Evolutionary conservation across 2,329 filamentous ascomycete genomes (phyloP), one percentile per base, ranked within the genome.

Genomic region (Verticillium alfalfae): DNA sequence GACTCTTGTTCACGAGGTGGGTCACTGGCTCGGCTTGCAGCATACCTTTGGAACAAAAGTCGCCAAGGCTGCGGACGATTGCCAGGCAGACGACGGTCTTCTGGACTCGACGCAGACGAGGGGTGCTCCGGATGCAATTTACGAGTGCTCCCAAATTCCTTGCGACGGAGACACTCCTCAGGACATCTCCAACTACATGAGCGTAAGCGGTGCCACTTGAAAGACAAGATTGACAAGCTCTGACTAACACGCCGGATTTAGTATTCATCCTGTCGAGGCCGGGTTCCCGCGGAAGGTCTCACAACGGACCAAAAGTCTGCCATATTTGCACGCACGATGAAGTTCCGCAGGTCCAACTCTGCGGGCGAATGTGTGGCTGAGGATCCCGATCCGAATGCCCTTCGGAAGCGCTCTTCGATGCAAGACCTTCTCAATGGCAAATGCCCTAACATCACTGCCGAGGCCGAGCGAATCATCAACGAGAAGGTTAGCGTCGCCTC

Each of bases 301-400:
- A 67, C 67, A 6, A 68, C 67, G 2, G 67, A 69, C 55, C 67
- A 69, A 37, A 69, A 68, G 60, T 64, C 67, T 12, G 63, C 66
- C 55, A 69, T 69, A 59, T 69, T 63, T 54, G 65, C 67, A 1
- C 65, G 67, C 9, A 62, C 63, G 36, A 45, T 69, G 10, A 65
- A 68, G 34, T 68, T 65, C 59, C 64, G 67, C 6, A 67, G 67
- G 22, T 66, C 65, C 57, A 66, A 66, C 56, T 60, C 59, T 34
- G 34, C 56, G 10, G 65, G 65, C 31, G 67, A 68, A 62, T 69
- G 67, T 62, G 63, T 61, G 49, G 60, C 62, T 13, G 59, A 64
- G n/a, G 52, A 56, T 18, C 52, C 52, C 36, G 58, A 63, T 9
- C 57, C 59, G 12, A 38, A 41, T 16, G 39, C 57, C 0, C 52